Evolutionary conservation across 805 yeast genomes (phyloP).

Genomic region (Ogataea pignaliae): DNA sequence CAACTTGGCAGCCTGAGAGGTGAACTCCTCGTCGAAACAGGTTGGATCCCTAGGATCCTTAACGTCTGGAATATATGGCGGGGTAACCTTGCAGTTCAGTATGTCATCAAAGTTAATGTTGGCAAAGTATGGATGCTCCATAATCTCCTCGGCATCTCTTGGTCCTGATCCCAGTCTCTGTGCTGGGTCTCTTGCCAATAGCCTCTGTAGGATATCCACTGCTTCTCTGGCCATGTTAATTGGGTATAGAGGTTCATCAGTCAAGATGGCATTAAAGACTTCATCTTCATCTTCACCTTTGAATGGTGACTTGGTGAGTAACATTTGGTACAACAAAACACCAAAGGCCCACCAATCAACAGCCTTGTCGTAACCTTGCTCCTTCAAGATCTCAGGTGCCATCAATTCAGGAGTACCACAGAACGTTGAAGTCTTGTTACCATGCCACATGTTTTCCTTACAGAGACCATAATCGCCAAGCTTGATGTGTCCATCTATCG

Average conservation of each 20-base stretch:
- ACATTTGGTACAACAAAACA: slow-evolving; percentile 92
- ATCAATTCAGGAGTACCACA: slow-evolving; percentile 99
- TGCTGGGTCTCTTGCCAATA: slow-evolving; percentile 83
- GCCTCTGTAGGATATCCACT: slow-evolving; percentile 86
- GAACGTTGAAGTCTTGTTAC: slow-evolving; percentile 85
- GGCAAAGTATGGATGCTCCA: slow-evolving; percentile 91
- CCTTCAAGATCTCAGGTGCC: slow-evolving; percentile 97
- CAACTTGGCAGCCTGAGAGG: slow-evolving; percentile 88
- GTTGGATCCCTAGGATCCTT: slow-evolving; percentile 86
- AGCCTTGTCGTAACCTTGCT: slow-evolving; percentile 86
- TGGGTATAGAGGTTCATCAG: slow-evolving; percentile 95
- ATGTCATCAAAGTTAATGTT: slow-evolving; percentile 90
- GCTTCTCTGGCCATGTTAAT: slow-evolving; percentile 97
- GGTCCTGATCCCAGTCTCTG: slow-evolving; percentile 83
- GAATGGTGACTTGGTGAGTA: slow-evolving; percentile 93
- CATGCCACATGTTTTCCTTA: slow-evolving; percentile 67
- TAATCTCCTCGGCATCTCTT: slow-evolving; percentile 86
- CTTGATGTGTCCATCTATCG: slow-evolving; percentile 90
- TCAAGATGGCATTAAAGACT: slow-evolving; percentile 90
- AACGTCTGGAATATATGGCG: slow-evolving; percentile 89
- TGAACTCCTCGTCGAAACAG: slow-evolving; percentile 91
- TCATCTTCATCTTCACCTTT: slow-evolving; percentile 88
- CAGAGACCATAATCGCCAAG: slow-evolving; percentile 97
- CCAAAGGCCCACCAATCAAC: slow-evolving; percentile 99
- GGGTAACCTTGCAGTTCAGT: slow-evolving; percentile 61